phyloP scores from a whole-genome alignment of 805 yeast genomes.

The Teunomyces cretensis region DNA sequence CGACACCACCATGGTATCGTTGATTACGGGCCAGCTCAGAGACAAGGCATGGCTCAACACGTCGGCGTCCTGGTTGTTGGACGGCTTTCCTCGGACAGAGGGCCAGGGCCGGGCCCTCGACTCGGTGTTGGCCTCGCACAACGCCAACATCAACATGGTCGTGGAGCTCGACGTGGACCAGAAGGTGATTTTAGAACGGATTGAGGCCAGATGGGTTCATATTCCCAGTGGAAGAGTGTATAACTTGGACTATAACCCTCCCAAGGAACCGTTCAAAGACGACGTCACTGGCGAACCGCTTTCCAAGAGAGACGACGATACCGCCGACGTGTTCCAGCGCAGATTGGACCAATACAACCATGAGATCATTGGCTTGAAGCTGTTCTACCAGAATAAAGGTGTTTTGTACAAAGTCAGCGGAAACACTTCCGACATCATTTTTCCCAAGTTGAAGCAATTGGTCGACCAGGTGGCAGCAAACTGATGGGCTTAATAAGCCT shows the following conservation, averaged over 20 bases:
- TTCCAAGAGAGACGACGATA: constrained; percentile 79
- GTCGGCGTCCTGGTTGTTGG: constrained; percentile 67
- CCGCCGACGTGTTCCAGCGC: constrained; percentile 65
- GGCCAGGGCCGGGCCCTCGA: constrained; percentile 68
- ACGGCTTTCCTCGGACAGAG: constrained; percentile 87
- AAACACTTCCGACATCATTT: constrained; percentile 79
- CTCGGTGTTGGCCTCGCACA: constrained; percentile 32
- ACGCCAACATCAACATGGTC: constrained; percentile 64
- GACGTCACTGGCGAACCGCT: constrained; percentile 89
- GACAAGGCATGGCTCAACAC: constrained; percentile 42
- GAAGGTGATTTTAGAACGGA: constrained; percentile 74
- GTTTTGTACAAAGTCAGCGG: constrained; percentile 64
- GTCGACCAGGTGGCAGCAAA: constrained; percentile 12
- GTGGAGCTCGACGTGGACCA: constrained; percentile 88
- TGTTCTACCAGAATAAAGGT: constrained; percentile 48
- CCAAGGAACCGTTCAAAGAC: constrained; percentile 75
- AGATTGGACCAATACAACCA: constrained; percentile 63
- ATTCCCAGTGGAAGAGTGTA: constrained; percentile 82
- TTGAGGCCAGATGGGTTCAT: constrained; percentile 85
- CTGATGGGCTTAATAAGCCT: no score
- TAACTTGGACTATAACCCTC: constrained; percentile 85
- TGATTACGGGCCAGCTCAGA: constrained; percentile 53
- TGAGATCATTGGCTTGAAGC: constrained; percentile 62
- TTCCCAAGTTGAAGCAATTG: constrained; percentile 59
- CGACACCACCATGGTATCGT: constrained; percentile 60